These are phyloP conservation scores for Tetrahymena thermophila DNA, from an alignment of 73 alveolate species.

Conservation along the genomic window DNA sequence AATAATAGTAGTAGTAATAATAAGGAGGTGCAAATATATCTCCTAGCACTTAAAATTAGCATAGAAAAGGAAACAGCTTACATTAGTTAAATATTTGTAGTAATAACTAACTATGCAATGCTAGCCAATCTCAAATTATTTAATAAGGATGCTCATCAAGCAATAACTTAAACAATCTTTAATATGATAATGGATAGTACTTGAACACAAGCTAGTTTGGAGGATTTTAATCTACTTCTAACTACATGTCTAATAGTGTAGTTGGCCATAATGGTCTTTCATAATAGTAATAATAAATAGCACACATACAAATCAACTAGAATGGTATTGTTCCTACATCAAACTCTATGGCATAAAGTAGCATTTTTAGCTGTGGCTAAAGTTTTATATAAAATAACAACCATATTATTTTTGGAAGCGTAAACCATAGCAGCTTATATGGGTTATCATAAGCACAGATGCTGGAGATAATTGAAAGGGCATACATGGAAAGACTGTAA, in stretches of 20 bases:
- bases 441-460: background rate
- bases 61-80: background rate
- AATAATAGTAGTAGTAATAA: background rate
- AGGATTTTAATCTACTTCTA: background rate
- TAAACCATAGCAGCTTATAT: background rate
- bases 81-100: background rate
- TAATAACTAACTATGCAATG: background rate
- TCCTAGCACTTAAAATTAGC: background rate
- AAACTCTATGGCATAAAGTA: background rate
- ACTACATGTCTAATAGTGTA: background rate
- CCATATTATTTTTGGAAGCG: background rate
- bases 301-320: background rate
- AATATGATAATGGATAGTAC: background rate
- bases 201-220: background rate
- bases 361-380: background rate
- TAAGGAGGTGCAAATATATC: background rate
- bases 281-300: background rate
- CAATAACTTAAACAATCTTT: background rate
- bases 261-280: background rate
- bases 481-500: background rate
- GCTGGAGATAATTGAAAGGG: background rate
- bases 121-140: background rate
- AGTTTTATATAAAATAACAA: background rate
- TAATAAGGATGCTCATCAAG: background rate
- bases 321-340: background rate